These are phyloP conservation scores for Apiotrichum porosum DNA, from an alignment of 1,284 basidiomycete species.

Conservation along the genomic window DNA sequence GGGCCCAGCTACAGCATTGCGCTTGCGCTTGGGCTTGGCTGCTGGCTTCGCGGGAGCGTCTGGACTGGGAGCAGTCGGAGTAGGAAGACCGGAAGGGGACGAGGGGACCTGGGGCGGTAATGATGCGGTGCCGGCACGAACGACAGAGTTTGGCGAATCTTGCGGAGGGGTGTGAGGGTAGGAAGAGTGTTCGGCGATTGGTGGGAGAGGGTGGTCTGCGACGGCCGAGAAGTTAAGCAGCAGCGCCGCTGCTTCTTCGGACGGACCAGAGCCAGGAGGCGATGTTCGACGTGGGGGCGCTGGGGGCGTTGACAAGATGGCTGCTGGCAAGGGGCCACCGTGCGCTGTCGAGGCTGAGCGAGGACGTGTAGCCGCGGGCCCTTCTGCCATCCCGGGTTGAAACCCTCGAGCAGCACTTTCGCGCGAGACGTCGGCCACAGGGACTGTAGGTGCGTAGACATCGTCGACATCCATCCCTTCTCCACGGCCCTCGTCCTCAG, in stretches of 20 bases:
- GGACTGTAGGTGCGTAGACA: too few relatives aligned
- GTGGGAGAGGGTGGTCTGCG: slow-evolving; percentile 3
- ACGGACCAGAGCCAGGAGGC: slow-evolving; percentile 13
- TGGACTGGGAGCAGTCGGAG: slow-evolving; percentile 15
- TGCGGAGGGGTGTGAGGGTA: slow-evolving; percentile 34
- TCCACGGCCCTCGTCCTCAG: background rate
- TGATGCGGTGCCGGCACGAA: slow-evolving; percentile 4
- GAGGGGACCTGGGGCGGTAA: slow-evolving; percentile 9
- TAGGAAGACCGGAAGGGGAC: slow-evolving; percentile 13
- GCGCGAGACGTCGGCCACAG: too few relatives aligned
- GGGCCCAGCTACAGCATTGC: slow-evolving; percentile 31
- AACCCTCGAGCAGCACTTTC: too few relatives aligned
- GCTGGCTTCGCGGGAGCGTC: slow-evolving; percentile 18
- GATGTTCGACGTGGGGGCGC: background rate
- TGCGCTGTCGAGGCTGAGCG: too few relatives aligned
- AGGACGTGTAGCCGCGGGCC: too few relatives aligned
- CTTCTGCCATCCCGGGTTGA: too few relatives aligned
- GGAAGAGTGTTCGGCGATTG: slow-evolving; percentile 2
- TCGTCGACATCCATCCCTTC: background rate
- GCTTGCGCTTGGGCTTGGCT: slow-evolving; percentile 37
- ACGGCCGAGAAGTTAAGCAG: slow-evolving; percentile 30
- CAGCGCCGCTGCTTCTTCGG: slow-evolving; percentile 28
- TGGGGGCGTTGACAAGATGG: background rate
- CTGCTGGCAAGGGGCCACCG: too few relatives aligned
- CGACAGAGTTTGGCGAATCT: slow-evolving; percentile 12